phyloP scores from a whole-genome alignment of 1,139 yeast species.

The Sugiyamaella grinbergsii region DNA sequence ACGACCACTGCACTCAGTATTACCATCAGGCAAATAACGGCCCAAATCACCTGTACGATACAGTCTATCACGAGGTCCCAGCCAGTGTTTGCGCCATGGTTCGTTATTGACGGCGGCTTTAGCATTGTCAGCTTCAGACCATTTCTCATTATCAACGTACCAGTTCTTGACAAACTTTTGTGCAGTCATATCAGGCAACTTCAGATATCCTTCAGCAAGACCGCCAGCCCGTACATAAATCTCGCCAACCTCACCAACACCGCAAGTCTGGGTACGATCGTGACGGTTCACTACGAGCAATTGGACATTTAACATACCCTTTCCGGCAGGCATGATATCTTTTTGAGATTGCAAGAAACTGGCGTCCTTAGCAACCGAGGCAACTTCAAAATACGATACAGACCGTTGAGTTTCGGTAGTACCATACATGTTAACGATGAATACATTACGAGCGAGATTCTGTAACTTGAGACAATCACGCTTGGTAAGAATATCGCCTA shows the following conservation, averaged over 20 bases:
- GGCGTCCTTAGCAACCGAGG: constrained; percentile 68
- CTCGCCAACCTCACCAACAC: constrained; percentile 98
- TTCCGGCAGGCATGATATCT: constrained; percentile 98
- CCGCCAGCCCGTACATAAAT: constrained; percentile 98
- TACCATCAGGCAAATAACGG: constrained; percentile 93
- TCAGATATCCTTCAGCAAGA: constrained; percentile 92
- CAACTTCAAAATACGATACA: constrained; percentile 89
- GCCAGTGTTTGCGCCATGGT: constrained; percentile 81
- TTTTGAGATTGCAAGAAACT: constrained; percentile 79
- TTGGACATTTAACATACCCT: constrained; percentile 95
- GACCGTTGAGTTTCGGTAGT: constrained; percentile 99
- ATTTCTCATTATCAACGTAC: constrained; percentile 67
- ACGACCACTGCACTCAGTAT: constrained; percentile 97
- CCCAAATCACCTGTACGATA: constrained; percentile 98
- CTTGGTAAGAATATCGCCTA: constrained; percentile 95
- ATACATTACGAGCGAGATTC: constrained; percentile 84
- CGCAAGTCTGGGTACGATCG: constrained; percentile 87
- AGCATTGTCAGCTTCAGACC: constrained; percentile 50
- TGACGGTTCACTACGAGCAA: constrained; percentile 88
- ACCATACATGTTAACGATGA: constrained; percentile 97
- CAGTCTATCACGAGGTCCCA: constrained; percentile 91
- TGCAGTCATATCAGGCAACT: constrained; percentile 82
- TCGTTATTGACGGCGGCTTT: constrained; percentile 32
- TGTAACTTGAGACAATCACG: constrained; percentile 94
- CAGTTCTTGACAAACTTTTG: constrained; percentile 88